Conservation (phyloP, 108 stramenopile species). For the Parmales sp. region DNA sequence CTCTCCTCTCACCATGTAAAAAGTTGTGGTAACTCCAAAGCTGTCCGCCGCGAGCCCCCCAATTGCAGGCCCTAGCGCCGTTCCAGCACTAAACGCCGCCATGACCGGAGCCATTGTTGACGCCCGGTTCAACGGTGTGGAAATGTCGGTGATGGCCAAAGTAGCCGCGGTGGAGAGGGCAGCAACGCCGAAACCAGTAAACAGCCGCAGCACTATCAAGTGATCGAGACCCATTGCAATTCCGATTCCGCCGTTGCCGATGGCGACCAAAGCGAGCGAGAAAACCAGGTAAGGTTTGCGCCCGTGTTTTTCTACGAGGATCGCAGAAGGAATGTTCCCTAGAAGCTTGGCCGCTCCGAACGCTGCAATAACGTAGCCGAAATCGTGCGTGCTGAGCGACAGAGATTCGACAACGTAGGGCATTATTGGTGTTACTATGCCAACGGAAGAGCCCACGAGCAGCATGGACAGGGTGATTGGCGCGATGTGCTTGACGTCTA, state of each 20-base stretch:
- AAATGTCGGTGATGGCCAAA: slow-evolving; percentile 67
- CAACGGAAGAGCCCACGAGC: slow-evolving; percentile 64
- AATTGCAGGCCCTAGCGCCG: slow-evolving; percentile 70
- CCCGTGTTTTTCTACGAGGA: slow-evolving; percentile 71
- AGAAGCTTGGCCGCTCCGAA: slow-evolving; percentile 73
- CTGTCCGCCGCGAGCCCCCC: slow-evolving; percentile 64
- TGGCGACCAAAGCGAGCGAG: slow-evolving; percentile 46
- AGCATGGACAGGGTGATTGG: slow-evolving; percentile 71
- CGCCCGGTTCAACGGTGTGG: slow-evolving; percentile 65
- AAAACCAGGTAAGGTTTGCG: slow-evolving; percentile 71
- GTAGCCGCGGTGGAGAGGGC: slow-evolving; percentile 57
- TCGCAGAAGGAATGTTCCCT: slow-evolving; percentile 75
- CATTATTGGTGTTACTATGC: slow-evolving; percentile 64
- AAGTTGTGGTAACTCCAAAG: slow-evolving; percentile 58
- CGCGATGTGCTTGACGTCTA: slow-evolving; percentile 45
- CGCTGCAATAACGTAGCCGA: slow-evolving; percentile 48
- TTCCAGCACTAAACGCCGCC: slow-evolving; percentile 71
- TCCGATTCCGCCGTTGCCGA: slow-evolving; percentile 75
- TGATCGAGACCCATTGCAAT: slow-evolving; percentile 50
- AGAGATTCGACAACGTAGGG: slow-evolving; percentile 13
- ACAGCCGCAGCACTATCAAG: slow-evolving; percentile 53
- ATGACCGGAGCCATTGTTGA: slow-evolving; percentile 67
- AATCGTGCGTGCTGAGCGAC: neutral
- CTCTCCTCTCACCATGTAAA: slow-evolving; percentile 60
- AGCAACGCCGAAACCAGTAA: slow-evolving; percentile 68